Percentiles rank a stretch among this genome's conserved stretches.
Conservation (phyloP, 208 protist species). For the Leishmania major region DNA sequence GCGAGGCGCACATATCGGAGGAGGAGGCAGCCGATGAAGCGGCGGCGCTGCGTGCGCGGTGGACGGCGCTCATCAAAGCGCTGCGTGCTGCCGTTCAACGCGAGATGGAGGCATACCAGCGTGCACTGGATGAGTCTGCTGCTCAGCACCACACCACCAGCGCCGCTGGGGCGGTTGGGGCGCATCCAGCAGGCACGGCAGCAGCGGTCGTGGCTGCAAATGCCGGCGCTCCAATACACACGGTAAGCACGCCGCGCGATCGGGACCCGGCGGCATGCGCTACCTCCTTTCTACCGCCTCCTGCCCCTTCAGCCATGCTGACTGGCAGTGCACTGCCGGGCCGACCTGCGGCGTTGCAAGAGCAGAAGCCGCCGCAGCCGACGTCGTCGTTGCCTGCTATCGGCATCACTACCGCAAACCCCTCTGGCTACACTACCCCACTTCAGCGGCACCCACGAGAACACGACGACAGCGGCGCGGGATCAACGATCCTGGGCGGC, state of each 20-base stretch:
- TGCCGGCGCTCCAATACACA: not conserved
- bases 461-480: not conserved
- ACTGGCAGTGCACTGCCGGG: not conserved
- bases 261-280: not conserved
- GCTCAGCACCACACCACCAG: not conserved
- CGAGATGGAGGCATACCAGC: constrained; percentile 34
- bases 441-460: not conserved
- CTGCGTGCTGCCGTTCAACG: constrained; percentile 26
- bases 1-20: constrained; percentile 21
- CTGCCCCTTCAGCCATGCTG: not conserved
- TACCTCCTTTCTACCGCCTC: not conserved
- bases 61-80: constrained; percentile 20
- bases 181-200: not conserved
- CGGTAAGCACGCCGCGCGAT: constrained; percentile 1
- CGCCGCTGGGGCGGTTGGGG: not conserved
- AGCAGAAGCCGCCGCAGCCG: not conserved
- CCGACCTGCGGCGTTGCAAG: not conserved
- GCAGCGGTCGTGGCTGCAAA: not conserved
- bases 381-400: not conserved
- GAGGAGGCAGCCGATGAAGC: constrained; percentile 29
- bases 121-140: constrained; percentile 16
- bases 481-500: not conserved
- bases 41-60: constrained; percentile 28
- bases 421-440: not conserved
- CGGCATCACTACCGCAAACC: not conserved